Evolutionary conservation across 352 stramenopile species (phyloP), one percentile per base, ranked within the genome.

Genomic region (Nothophytophthora sp.): DNA sequence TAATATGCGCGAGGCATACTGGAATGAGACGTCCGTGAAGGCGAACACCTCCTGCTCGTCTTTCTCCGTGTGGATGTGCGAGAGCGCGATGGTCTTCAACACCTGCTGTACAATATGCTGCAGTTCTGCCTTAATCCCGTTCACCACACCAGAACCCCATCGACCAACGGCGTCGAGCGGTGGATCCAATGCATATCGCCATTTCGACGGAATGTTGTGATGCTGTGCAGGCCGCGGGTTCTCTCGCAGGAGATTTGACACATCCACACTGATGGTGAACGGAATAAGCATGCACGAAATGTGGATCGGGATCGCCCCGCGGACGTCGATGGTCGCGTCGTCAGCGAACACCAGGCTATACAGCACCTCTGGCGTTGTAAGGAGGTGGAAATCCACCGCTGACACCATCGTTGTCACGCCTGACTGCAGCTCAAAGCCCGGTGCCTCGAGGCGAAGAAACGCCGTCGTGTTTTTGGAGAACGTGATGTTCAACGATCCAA

Each of bases 21-120:
- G 55, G 36, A 94, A 91, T 25, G 76, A 77, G 15, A 92, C 80
- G 47, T 92, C 82, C 3, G 84, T 90, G 38, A 85, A 95, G 11
- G 83, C 80, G 46, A 92, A 92, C 8, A 95, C 72, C 50, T 85
- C 73, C 18, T 67, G 34, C 9, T 63, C 37, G 37, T 88, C 72
- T 41, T 63, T 69, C 20, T 91, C 67, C 4, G 83, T 77, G 30
- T 85, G 77, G 42, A 91, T 75, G 49, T 90, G 67, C 1, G 81
- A 88, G 11, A 94, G 65, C 30, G 62, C 80, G 50, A 94, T 86
- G 1, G 81, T 90, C 47, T 86, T 82, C 20, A 94, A 45, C 24
- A 94, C 77, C 43, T 86, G 68, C 11, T 41, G 63, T 18, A 92
- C 62, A 18, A 92, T 52, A 28, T 53, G 64, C 35, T 88, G 65